Evolutionary conservation across 805 yeast genomes (phyloP), one percentile per base, ranked within the genome.

Genomic region (Myxozyma geophila): DNA sequence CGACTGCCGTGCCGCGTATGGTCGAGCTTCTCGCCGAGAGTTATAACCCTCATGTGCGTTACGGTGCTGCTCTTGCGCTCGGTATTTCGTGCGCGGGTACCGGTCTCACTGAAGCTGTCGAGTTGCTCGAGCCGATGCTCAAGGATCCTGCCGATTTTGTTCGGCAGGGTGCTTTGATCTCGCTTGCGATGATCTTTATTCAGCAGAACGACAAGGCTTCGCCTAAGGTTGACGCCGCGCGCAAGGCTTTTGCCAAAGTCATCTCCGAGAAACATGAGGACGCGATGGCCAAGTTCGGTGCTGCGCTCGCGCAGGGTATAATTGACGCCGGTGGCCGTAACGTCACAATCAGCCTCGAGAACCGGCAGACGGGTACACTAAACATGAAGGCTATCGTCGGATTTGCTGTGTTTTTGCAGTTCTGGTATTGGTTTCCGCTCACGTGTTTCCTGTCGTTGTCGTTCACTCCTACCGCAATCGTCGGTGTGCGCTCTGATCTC

Each of bases 311-410:
- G 13, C 98, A 93, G 79, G 99, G 99, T 76, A 93, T 95, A 68
- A 87, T 95, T 75, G 98, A 95, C 79, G 99, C 98, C 10, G 98
- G 99, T 77, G 99, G 99, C 12, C 86, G 98, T 74, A 95, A 95
- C 72, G 96, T 89, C n/a, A 92, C 98, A 0, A 92, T 95, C 68
- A 89, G 89, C 70, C 81, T 93, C 56, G 98, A 95, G 76, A 90
- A 92, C 75, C 73, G 86, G 28, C 92, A 92, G 70, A 91, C 97
- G 47, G 96, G 92, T 65, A 91, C 96, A 21, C 82, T 95, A 69
- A 93, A 95, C 77, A 86, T 88, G 74, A 89, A 89, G 76, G 95
- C 97, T 0, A 87, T 95, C 71, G 96, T 92, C 62, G 99, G 99
- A 46, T 79, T 95, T 70, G 86, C 95, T 0, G 84, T 95, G 64